Percentiles rank a stretch among this genome's conserved stretches.
Evolutionary conservation across 2,329 filamentous ascomycete species (phyloP).

Genomic region (Fusarium austroafricanum): DNA sequence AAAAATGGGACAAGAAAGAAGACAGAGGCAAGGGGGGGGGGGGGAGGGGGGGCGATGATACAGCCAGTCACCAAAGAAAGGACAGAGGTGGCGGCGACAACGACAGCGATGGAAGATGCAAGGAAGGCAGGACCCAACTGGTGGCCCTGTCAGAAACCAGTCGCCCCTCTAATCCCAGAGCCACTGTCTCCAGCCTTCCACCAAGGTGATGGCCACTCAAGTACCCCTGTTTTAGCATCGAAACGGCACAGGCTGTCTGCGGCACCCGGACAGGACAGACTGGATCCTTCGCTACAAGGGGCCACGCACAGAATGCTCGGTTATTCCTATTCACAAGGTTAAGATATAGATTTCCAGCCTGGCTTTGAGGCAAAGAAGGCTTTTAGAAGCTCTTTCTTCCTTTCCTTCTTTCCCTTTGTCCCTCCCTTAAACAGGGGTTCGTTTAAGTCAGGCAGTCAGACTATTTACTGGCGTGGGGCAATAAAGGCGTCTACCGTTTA

Average conservation of each 20-base stretch:
- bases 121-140: constrained; percentile 1
- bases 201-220: constrained; percentile 27
- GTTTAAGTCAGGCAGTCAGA: not conserved
- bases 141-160: constrained; percentile 19
- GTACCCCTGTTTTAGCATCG: constrained; percentile 9
- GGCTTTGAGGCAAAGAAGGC: constrained; percentile 30
- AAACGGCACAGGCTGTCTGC: constrained; percentile 21
- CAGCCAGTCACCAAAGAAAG: constrained; percentile 1
- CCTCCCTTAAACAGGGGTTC: constrained; percentile 7
- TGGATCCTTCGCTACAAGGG: constrained; percentile 25
- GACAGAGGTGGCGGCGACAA: constrained; percentile 31
- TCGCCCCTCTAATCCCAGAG: not conserved
- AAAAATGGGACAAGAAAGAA: no score
- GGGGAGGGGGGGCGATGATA: constrained; percentile 23
- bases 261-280: constrained; percentile 15
- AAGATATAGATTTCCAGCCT: constrained; percentile 20
- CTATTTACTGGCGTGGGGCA: not conserved
- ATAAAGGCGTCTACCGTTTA: not conserved
- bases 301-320: not conserved
- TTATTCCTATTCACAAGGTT: constrained; percentile 4
- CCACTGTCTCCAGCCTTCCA: constrained; percentile 19
- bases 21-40: no score
- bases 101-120: constrained; percentile 24
- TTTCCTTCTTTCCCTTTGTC: not conserved
- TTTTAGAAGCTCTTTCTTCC: constrained; percentile 19